These are phyloP conservation scores for Metroxylon sagu DNA, from an alignment of 176 grass and related monocot species.

Conservation along the genomic window DNA sequence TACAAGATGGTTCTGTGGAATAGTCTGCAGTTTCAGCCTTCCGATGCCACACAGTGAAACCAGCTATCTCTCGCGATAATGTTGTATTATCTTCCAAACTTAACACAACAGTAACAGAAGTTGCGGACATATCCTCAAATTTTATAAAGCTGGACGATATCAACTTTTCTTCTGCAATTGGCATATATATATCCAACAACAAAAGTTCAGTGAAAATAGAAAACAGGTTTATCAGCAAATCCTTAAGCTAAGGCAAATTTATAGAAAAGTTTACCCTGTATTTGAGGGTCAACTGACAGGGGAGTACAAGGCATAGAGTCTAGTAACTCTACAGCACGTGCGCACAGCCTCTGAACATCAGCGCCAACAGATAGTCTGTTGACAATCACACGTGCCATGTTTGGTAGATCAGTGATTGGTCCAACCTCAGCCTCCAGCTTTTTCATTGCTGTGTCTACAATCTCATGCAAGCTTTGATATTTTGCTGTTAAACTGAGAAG, in stretches of 20 bases:
- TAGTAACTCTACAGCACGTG: conserved; percentile 3
- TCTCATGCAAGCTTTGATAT: conserved; percentile 57
- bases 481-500: conserved; percentile 59
- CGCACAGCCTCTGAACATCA: conserved; percentile 20
- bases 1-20: conserved; percentile 31
- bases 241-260: background rate
- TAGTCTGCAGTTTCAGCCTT: conserved; percentile 36
- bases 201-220: background rate
- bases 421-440: conserved; percentile 14
- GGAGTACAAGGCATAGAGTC: background rate
- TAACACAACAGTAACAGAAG: conserved; percentile 7
- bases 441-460: conserved; percentile 20
- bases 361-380: conserved; percentile 16
- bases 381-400: conserved; percentile 16
- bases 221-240: background rate
- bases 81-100: conserved; percentile 6
- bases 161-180: conserved; percentile 9
- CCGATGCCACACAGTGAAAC: conserved; percentile 70
- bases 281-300: background rate
- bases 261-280: conserved; percentile 6
- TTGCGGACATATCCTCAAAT: conserved; percentile 1
- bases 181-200: background rate
- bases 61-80: conserved; percentile 32
- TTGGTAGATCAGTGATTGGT: conserved; percentile 4
- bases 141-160: conserved; percentile 15